Base-by-base conservation (phyloP, 768 basidiomycete genomes). In the Udeniomyces megalosporus region DNA sequence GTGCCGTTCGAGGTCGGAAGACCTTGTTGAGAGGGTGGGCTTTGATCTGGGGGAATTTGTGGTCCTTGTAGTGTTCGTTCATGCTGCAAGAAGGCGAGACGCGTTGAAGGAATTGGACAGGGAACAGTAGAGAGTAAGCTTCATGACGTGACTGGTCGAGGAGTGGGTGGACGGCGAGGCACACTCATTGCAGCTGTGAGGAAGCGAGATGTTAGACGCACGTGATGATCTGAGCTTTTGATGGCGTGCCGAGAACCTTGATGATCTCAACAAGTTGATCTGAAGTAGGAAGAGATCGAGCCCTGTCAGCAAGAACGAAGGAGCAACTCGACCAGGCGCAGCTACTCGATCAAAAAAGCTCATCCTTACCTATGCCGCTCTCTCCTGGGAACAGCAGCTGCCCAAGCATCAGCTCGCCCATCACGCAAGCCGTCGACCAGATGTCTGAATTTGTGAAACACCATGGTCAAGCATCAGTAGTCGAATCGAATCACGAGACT, bases 201-300 rank as follows among this genome's bases (percentile, higher is more conserved):
- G 26, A 49, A n/a, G 6, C 4, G 8, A 29, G 26, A 11, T 20
- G 22, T 22, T 15, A 29, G n/a, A 31, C 54, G 77, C 97, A 97
- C 58, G 95, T 96, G 84, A 97, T 97, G 81, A 99, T 97, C 75
- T 97, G 93, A 72, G 97, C 95, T 68, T 93, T 80, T 61, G 93
- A 91, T 0, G 95, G 95, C 20, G 95, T 99, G 15, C 95, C 95
- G 56, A 99, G 82, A 49, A 99, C 90, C 75, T 97, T 97, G 83
- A 99, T 99, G 69, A 97, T 99, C 77, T 99, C 95, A 62, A 99
- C 95, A 70, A 99, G 74, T 77, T 99, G 95, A 76, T 99, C 95
- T 42, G 38, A 42, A 42, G 17, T 42, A 42, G 38, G 17, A 42
- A n/a, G n/a, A n/a, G n/a, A n/a, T n/a, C n/a, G n/a, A n/a, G n/a